Evolutionary conservation across 208 protist genomes (phyloP), one percentile per base, ranked within the genome.

Genomic region (Crithidia mellificae): DNA sequence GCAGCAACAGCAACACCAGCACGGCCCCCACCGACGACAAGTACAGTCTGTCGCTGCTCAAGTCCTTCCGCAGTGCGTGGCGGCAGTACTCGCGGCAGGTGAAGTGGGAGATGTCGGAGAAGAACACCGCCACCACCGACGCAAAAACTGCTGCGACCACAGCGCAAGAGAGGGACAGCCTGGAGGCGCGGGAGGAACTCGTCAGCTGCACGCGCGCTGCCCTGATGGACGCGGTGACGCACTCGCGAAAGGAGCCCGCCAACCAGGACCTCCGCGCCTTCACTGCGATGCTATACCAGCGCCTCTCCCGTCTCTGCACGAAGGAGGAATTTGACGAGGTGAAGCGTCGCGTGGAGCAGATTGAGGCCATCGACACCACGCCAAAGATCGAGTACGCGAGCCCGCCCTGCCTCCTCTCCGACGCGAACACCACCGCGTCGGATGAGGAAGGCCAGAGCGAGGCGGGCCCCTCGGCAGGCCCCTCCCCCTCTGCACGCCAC

Each of bases 351-450:
- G 57, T 84, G 51, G 63, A 70, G 56, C 69, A 65, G 11, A 64
- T 79, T 30, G 79, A 81, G 54, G 57, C 57, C 14, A 9, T 14
- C 39, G 57, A 54, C 51, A 50, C 50, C 41, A 74, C 69, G 4
- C 71, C 65, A 0, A 75, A 54, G 25, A 78, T 70, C 14, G 74
- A 75, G 57, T 70, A 85, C 49, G 64, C 78, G 3, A 68, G 61
- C 15, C 75, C 85, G 61, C 82, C 77, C 1, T 53, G 76, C 29
- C 53, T 87, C 34, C 66, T 75, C n/a, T 87, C 81, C 8, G 86
- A 92, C 41, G 69, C 51, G 2, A 84, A 92, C 68, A 92, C 86
- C 27, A 92, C 83, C 20, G 83, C 79, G 19, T 92, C 86, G 30
- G 86, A 92, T 22, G 66, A 74, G 25, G 86, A 92, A 36, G 51